Evolutionary conservation across 768 basidiomycete species (phyloP).

Genomic region (Candolleomyces eurysporus): DNA sequence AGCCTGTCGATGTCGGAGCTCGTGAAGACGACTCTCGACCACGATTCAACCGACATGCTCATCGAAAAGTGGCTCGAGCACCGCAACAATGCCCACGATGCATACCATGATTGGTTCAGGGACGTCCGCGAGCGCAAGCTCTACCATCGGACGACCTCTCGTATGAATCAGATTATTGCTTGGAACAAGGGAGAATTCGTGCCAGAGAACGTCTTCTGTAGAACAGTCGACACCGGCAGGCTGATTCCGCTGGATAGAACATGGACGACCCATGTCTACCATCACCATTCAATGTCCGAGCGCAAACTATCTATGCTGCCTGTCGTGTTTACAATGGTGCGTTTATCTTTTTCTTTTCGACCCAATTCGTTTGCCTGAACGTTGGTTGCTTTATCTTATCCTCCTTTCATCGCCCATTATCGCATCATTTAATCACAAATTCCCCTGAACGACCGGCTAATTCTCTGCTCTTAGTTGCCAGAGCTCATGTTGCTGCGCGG

Average conservation of each 20-base stretch:
- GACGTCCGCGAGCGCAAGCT: slow-evolving; percentile 61
- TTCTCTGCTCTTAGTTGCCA: slow-evolving; percentile 49
- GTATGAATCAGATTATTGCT: slow-evolving; percentile 49
- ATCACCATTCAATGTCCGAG: slow-evolving; percentile 74
- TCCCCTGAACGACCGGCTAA: not conserved
- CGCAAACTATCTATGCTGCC: slow-evolving; percentile 75
- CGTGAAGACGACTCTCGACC: slow-evolving; percentile 73
- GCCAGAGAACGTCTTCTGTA: slow-evolving; percentile 77
- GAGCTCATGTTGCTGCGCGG: slow-evolving; percentile 78
- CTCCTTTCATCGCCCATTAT: not conserved
- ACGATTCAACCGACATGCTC: slow-evolving; percentile 73
- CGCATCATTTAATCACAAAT: not conserved
- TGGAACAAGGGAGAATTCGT: slow-evolving; percentile 75
- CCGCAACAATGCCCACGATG: slow-evolving; percentile 55
- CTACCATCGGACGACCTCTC: slow-evolving; percentile 43
- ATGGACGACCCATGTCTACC: slow-evolving; percentile 80
- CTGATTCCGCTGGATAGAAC: slow-evolving; percentile 79
- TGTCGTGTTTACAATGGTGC: slow-evolving; percentile 78
- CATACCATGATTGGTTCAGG: slow-evolving; percentile 76
- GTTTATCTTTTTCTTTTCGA: slow-evolving; percentile 14
- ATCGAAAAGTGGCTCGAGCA: slow-evolving; percentile 86
- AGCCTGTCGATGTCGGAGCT: slow-evolving; percentile 74
- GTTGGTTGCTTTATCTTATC: not conserved
- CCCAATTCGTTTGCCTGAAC: not conserved
- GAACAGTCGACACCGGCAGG: slow-evolving; percentile 75